Evolutionary conservation across 805 yeast species (phyloP).

Genomic region (Wickerhamiella hasegawae): DNA sequence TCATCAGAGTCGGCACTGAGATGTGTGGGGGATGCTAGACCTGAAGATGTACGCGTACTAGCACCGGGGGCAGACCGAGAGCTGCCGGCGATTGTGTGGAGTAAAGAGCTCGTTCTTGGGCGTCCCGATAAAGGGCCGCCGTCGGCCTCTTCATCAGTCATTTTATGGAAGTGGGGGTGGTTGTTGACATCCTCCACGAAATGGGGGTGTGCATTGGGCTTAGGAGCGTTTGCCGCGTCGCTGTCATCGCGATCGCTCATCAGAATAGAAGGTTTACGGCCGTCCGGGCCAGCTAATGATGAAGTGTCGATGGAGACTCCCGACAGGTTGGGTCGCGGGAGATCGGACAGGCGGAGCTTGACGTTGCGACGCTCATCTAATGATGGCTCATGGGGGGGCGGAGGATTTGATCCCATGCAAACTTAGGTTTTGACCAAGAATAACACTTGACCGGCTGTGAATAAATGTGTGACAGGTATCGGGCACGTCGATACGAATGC

Average conservation of each 20-base stretch:
- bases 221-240: slow-evolving; percentile 5
- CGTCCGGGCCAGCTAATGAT: not conserved
- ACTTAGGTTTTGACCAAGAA: too few species aligned
- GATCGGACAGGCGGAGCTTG: slow-evolving; percentile 6
- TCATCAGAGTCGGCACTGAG: too few species aligned
- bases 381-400: too few species aligned
- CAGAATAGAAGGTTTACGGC: slow-evolving; percentile 14
- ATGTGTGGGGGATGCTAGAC: too few species aligned
- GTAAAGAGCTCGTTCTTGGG: slow-evolving; percentile 1
- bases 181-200: slow-evolving; percentile 11
- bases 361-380: slow-evolving; percentile 1
- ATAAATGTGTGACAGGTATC: too few species aligned
- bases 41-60: too few species aligned
- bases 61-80: too few species aligned
- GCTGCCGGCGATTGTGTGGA: too few species aligned
- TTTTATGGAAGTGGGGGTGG: slow-evolving; percentile 7
- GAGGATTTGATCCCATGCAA: too few species aligned
- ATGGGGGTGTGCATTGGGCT: slow-evolving; percentile 14
- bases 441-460: too few species aligned
- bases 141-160: not conserved
- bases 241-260: slow-evolving; percentile 8
- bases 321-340: not conserved
- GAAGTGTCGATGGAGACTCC: not conserved
- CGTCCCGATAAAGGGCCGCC: not conserved
- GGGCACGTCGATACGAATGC: too few species aligned